Base-by-base conservation (phyloP, 768 basidiomycete genomes). In the Auricularia sp. region DNA sequence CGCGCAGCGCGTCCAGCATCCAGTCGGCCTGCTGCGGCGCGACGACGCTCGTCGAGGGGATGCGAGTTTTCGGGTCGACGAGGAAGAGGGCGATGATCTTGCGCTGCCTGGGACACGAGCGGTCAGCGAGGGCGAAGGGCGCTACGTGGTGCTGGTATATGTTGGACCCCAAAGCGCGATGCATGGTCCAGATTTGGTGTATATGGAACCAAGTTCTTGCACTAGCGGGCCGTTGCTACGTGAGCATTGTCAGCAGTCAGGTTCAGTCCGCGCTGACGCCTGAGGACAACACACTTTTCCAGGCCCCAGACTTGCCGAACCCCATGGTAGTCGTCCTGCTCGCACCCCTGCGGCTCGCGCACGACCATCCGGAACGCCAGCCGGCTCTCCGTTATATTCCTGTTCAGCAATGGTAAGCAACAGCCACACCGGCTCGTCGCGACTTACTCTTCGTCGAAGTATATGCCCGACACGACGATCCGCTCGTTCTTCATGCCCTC, bases 401-500 rank as follows among this genome's bases (percentile, higher is more conserved):
- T 84, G 62, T 36, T 18, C 11, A 44, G 43, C 18, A 44, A 60
- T 35, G 36, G 53, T 62, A 42, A 12, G 7, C 16, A 39, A 36
- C 65, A 51, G 47, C 18, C 47, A 51, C 1, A 1, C 47, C 6
- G 3, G 47, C 47, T 18, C 14, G 47, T 18, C 47, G 14, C 47
- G 47, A 51, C 8, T 16, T 18, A 51, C 47, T 51, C 47, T 18
- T 51, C 8, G 16, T 51, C 16, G 16, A 1, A 51, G 64, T 81
- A 77, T 12, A 79, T 71, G 1, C 76, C 78, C 65, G 77, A 80
- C 0, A 82, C 81, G 0, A 78, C 78, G 44, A 84, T 79, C 5
- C 78, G 73, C 67, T 84, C 83, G 63, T 80, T 81, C 64, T 75
- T 70, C 81, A 83, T 82, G 35, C 83, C 82, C 69, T 80, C 79